Base-by-base conservation (phyloP, 768 basidiomycete species). In the Lactarius sanguifluus region DNA sequence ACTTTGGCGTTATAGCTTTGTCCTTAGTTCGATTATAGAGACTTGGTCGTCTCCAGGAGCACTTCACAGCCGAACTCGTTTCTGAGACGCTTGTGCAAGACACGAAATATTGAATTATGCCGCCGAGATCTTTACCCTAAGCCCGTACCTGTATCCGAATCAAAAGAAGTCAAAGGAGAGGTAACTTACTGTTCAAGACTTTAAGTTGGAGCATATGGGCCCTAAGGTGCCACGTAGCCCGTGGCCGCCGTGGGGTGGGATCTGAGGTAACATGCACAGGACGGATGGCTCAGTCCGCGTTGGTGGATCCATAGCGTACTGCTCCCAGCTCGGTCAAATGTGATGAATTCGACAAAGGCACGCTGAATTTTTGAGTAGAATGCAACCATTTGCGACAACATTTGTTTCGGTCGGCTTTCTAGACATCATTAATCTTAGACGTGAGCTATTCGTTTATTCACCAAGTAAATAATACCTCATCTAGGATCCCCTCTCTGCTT, bases 221-320 rank as follows among this genome's bases (percentile, higher is more conserved):
- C 72, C 97, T 67, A 76, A 3, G 77, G 85, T 98, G 59, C 89
- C 91, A 1, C 80, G 0, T 82, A 90, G 72, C 81, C 96, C 12
- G 85, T 89, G 12, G 94, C 93, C 1, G 85, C 97, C 52, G 93
- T 95, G 32, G 94, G 68, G 91, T 93, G 32, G 92, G 92, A 10
- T 79, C 81, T 57, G 86, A 89, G 15, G 32, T 4, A 94, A 96
- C 75, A 96, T 96, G 94, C 80, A 88, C 66, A 80, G 81, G 69
- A 86, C 85, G 1, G 74, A 77, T 15, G 93, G 92, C 3, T 81
- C 77, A 12, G 84, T 92, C 45, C 80, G 78, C 43, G 91, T 94
- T 72, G 89, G 91, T 64, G 91, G 90, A 0, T 83, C 84, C 12
- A 84, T 94, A 15, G 87, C 86, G 1, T 92, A 95, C 75, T 94